Conservation (phyloP, 148 eudicot genomes). For the Silene latifolia region DNA sequence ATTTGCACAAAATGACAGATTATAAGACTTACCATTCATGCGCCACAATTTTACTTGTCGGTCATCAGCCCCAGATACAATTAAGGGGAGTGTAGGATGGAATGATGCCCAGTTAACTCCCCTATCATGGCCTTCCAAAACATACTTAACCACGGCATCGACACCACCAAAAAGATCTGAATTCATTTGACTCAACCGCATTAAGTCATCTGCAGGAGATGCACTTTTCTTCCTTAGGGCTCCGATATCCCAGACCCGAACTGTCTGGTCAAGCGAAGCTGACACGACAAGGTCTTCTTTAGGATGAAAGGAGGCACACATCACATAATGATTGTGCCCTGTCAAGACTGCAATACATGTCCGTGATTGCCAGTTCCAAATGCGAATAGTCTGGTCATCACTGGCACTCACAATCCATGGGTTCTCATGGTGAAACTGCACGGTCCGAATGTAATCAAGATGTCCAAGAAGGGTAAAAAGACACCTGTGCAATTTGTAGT, state of each 20-base stretch:
- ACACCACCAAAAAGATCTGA: conserved; percentile 84
- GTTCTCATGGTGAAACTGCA: conserved; percentile 86
- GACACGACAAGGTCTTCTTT: conserved; percentile 92
- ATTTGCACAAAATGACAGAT: not conserved
- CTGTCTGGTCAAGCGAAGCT: conserved; percentile 91
- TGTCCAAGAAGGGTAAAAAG: conserved; percentile 91
- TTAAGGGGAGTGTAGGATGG: conserved; percentile 84
- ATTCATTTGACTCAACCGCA: conserved; percentile 77
- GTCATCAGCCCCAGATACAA: conserved; percentile 95
- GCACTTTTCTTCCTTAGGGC: conserved; percentile 66
- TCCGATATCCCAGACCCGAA: conserved; percentile 95
- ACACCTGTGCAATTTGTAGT: conserved; percentile 86
- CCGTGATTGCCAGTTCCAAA: conserved; percentile 97
- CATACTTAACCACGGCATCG: conserved; percentile 93
- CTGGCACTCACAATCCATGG: conserved; percentile 98
- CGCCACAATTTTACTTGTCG: conserved; percentile 96
- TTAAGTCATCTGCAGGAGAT: conserved; percentile 80
- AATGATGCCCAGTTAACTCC: conserved; percentile 98
- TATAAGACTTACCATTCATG: conserved; percentile 63
- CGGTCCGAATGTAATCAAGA: conserved; percentile 93
- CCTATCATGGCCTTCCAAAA: conserved; percentile 89
- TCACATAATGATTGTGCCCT: conserved; percentile 93
- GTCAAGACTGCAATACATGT: conserved; percentile 90
- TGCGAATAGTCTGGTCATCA: conserved; percentile 93
- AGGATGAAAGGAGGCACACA: conserved; percentile 94